Conservation (phyloP, 805 yeast species). For the Candida taoyuanica region DNA sequence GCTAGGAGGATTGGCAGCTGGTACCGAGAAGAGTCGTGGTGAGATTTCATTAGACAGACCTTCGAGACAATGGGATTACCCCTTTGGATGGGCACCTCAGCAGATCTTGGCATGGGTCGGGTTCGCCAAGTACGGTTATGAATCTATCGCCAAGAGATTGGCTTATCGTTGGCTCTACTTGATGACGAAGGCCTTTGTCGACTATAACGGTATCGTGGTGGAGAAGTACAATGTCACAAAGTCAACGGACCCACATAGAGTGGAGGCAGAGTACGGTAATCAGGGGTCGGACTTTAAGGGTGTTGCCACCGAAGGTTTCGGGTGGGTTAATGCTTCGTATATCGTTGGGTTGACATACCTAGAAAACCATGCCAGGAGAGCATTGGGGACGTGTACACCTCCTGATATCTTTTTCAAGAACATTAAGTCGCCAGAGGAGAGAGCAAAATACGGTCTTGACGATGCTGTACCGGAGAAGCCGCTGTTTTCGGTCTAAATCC, state of each 20-base stretch:
- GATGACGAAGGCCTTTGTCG: constrained; percentile 87
- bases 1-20: constrained; percentile 85
- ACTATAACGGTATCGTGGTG: constrained; percentile 89
- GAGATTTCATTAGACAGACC: constrained; percentile 65
- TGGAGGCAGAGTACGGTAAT: constrained; percentile 94
- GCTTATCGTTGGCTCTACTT: constrained; percentile 85
- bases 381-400: constrained; percentile 57
- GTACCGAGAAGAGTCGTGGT: constrained; percentile 73
- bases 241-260: constrained; percentile 80
- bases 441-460: constrained; percentile 21
- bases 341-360: constrained; percentile 65
- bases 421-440: constrained; percentile 20
- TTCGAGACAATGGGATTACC: constrained; percentile 97
- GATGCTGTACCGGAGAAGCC: constrained; percentile 5
- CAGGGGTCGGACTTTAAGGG: constrained; percentile 93
- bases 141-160: constrained; percentile 59
- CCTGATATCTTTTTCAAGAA: constrained; percentile 26
- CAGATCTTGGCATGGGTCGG: constrained; percentile 95
- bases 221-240: constrained; percentile 91
- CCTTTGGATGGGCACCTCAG: constrained; percentile 98
- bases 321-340: constrained; percentile 95
- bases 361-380: constrained; percentile 63
- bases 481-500: not conserved
- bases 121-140: constrained; percentile 63
- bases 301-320: constrained; percentile 94